Conservation (phyloP, 345 rosid species). For the Passiflora organensis region DNA sequence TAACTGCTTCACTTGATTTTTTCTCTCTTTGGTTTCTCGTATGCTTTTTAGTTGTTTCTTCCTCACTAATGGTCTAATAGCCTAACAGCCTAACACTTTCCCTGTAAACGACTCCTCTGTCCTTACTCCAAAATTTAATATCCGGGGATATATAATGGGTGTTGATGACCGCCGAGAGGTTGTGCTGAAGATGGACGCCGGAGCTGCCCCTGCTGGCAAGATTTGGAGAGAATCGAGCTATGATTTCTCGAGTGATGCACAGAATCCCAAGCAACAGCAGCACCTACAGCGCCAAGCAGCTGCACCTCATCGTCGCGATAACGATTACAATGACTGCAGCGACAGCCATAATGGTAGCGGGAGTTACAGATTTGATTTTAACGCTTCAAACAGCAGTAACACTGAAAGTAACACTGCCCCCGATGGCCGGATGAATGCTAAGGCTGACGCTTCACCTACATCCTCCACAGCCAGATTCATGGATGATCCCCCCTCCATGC, state of each 20-base stretch:
- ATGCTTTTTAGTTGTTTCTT: too few relatives aligned
- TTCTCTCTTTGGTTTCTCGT: too few relatives aligned
- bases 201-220: conserved; percentile 13
- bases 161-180: conserved; percentile 30
- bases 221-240: conserved; percentile 64
- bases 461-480: too few relatives aligned
- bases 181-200: conserved; percentile 33
- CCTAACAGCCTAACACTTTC: too few relatives aligned
- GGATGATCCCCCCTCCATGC: conserved; percentile 67
- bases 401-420: not conserved
- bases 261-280: conserved; percentile 15
- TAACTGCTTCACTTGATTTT: too few relatives aligned
- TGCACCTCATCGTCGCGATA: too few relatives aligned
- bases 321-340: too few relatives aligned
- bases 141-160: too few relatives aligned
- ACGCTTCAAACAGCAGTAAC: not conserved
- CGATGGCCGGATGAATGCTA: not conserved
- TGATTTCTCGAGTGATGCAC: conserved; percentile 36
- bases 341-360: not conserved
- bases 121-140: too few relatives aligned
- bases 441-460: too few relatives aligned
- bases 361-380: conserved; percentile 32
- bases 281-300: not conserved
- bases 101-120: too few relatives aligned
- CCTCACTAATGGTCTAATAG: too few relatives aligned